Base-by-base conservation (phyloP, 176 grass and related monocot genomes). In the Aegilops bicornis region DNA sequence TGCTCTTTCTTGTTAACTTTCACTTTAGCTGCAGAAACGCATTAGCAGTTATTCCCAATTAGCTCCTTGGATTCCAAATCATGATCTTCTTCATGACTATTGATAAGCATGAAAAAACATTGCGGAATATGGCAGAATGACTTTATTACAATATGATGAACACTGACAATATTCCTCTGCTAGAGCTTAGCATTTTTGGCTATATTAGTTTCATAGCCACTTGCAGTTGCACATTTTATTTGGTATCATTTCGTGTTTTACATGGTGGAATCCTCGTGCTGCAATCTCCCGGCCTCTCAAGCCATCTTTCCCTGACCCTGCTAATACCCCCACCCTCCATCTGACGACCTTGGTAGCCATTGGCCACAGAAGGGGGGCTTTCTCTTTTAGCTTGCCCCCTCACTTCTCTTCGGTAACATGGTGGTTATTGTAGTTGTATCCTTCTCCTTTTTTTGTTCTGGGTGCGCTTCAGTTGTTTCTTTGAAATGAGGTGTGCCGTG, bases 211-310 rank as follows among this genome's bases (percentile, higher is more conserved):
- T 30, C 27, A 17, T 76, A 76, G 43, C 73, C 50, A 32, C 45
- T 31, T 76, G 27, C 45, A 76, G 27, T 76, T 54, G 27, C 73
- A 76, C 27, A 76, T 52, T 76, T 76, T 76, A 54, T 76, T 25
- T 54, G 73, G 4, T 54, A 76, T 16, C 10, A 2, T 54, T 76
- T 76, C 73, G 19, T 19, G 15, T 76, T 48, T 52, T 76, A 76
- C 73, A 76, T 50, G 72, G 47, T 75, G 13, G 25, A 31, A 76
- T 76, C 24, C 4, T 76, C 73, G 25, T 31, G 43, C 17, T 15
- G 24, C 13, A 3, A 74, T 48, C 40, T 74, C 71, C 71, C 23
- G 45, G 24, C 71, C 40, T 16, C 71, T 27, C 23, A 75, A 48
- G 42, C 13, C 14, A 10, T 29, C 72, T 75, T 76, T 76, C 73